A percentile compares a stretch with the other conserved stretches of the same genome.
Conservation (phyloP, 495 filamentous ascomycete genomes). For the Beverwykella pulmonaria region DNA sequence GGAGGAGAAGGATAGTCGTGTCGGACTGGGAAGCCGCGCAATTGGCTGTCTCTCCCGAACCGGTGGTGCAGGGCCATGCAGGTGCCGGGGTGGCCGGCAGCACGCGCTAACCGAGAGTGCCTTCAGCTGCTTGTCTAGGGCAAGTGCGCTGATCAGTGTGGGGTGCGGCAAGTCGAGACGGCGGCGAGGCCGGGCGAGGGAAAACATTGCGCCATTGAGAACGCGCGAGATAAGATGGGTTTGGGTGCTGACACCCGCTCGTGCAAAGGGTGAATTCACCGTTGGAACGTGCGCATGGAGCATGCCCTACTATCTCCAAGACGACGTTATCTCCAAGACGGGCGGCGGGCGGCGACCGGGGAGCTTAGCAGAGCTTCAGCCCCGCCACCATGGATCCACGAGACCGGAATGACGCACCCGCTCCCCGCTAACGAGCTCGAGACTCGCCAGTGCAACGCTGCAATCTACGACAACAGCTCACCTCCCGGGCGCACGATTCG, state of each 20-base stretch:
- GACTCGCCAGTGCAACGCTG: not conserved
- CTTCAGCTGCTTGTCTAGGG: not conserved
- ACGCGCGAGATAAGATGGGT: not conserved
- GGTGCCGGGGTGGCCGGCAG: not conserved
- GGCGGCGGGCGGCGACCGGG: not conserved
- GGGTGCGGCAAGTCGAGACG: not conserved
- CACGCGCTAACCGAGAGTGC: not conserved
- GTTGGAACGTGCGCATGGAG: not conserved
- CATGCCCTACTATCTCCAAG: not conserved
- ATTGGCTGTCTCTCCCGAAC: not conserved
- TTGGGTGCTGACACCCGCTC: not conserved
- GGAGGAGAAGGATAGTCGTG: not conserved
- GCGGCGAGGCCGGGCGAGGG: not conserved
- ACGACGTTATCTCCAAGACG: not conserved
- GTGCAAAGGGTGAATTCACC: not conserved
- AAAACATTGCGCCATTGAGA: not conserved
- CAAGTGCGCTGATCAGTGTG: not conserved
- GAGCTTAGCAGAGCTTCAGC: not conserved
- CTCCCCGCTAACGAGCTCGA: not conserved
- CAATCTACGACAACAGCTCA: too few species aligned
- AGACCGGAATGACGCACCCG: not conserved
- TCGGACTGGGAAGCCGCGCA: not conserved
- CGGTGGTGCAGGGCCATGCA: not conserved
- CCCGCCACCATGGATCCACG: not conserved
- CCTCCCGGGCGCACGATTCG: too few species aligned